Evolutionary conservation across 805 yeast genomes (phyloP).

Genomic region (Candida lessepsii): DNA sequence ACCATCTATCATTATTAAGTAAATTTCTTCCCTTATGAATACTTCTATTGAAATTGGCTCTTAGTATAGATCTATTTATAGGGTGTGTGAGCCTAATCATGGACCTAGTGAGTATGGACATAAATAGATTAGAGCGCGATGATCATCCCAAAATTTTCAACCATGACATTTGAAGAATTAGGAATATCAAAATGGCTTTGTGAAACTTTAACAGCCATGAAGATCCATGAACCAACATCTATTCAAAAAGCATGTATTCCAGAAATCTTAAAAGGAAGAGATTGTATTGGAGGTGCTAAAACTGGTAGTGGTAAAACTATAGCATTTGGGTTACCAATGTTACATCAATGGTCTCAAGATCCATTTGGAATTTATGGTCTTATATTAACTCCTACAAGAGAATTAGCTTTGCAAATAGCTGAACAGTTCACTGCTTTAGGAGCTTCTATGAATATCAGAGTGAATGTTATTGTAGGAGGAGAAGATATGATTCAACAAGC

Average conservation of each 20-base stretch:
- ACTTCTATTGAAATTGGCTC: too few relatives aligned
- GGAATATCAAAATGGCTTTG: slow-evolving; percentile 87
- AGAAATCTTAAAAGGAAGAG: slow-evolving; percentile 73
- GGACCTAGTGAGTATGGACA: too few relatives aligned
- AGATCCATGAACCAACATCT: slow-evolving; percentile 76
- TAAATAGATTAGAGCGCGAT: too few relatives aligned
- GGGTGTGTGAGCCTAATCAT: not conserved
- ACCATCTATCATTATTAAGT: slow-evolving; percentile 14
- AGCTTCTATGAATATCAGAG: slow-evolving; percentile 78
- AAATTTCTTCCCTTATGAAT: too few relatives aligned
- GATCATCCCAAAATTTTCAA: slow-evolving; percentile 6
- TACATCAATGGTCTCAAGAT: slow-evolving; percentile 91
- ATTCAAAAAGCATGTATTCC: slow-evolving; percentile 92
- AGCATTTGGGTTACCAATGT: slow-evolving; percentile 97
- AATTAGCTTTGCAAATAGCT: slow-evolving; percentile 92
- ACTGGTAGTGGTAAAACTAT: slow-evolving; percentile 98
- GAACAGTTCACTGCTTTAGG: slow-evolving; percentile 96
- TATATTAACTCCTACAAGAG: slow-evolving; percentile 88
- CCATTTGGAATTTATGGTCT: slow-evolving; percentile 92
- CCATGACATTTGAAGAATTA: slow-evolving; percentile 51
- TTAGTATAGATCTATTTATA: too few relatives aligned
- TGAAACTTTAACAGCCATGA: slow-evolving; percentile 80
- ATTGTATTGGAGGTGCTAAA: slow-evolving; percentile 97
- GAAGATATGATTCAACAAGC: slow-evolving; percentile 91
- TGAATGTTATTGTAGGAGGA: slow-evolving; percentile 90